These are phyloP conservation scores for Ascoidea rubescens DNA, from an alignment of 805 yeast genomes.

Conservation along the genomic window DNA sequence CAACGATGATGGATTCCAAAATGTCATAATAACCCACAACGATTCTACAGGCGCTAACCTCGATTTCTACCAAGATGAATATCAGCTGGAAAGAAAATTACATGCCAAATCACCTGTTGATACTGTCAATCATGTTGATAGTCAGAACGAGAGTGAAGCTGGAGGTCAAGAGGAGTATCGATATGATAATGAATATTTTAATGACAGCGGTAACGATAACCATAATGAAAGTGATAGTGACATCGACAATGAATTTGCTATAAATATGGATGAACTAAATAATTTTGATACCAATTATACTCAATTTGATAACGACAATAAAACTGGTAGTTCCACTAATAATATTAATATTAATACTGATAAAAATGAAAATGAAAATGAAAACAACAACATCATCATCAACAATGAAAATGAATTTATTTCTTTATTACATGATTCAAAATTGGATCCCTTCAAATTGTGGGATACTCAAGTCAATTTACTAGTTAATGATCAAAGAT, in stretches of 20 bases:
- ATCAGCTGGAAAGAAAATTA: not conserved
- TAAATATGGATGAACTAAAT: slow-evolving; percentile 4
- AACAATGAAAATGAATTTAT: slow-evolving; percentile 15
- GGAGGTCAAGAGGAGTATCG: slow-evolving; percentile 5
- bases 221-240: not conserved
- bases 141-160: not conserved
- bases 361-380: slow-evolving; percentile 1
- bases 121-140: not conserved
- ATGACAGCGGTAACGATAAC: not conserved
- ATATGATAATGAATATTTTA: slow-evolving; percentile 6
- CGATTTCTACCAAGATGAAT: not conserved
- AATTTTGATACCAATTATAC: not conserved
- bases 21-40: not conserved
- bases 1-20: not conserved
- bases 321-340: slow-evolving; percentile 9
- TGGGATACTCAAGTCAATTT: slow-evolving; percentile 33
- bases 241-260: not conserved
- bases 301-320: slow-evolving; percentile 8
- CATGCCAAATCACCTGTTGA: not conserved
- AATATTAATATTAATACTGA: slow-evolving; percentile 6
- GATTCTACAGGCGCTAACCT: not conserved
- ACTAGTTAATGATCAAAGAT: slow-evolving; percentile 28
- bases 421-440: slow-evolving; percentile 19
- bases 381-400: slow-evolving; percentile 9
- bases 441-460: slow-evolving; percentile 28